phyloP scores from a whole-genome alignment of 73 alveolate genomes.

The Tetrahymena borealis region DNA sequence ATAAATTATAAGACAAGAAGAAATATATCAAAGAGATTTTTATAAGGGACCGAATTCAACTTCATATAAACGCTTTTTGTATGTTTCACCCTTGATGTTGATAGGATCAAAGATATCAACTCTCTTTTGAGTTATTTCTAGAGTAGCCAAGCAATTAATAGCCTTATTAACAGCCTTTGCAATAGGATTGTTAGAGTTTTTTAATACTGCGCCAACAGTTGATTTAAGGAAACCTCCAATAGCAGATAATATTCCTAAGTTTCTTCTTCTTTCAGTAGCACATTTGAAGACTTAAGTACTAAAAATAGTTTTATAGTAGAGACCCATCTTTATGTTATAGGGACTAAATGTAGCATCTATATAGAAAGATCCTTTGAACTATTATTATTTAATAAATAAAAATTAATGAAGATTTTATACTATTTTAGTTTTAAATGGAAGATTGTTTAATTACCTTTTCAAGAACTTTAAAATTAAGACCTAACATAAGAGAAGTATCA shows the following conservation, averaged over 20 bases:
- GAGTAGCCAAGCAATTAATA: not conserved
- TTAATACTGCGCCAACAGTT: not conserved
- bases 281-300: not conserved
- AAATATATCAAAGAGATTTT: not conserved
- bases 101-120: not conserved
- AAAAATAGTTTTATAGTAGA: not conserved
- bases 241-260: not conserved
- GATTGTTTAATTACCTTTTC: not conserved
- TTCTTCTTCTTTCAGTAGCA: not conserved
- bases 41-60: not conserved
- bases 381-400: not conserved
- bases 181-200: not conserved
- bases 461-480: not conserved
- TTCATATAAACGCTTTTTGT: not conserved
- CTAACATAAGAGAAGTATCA: not conserved
- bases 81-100: not conserved
- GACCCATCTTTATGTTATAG: not conserved
- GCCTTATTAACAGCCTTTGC: not conserved
- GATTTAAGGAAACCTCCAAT: not conserved
- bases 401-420: not conserved
- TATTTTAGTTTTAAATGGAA: not conserved
- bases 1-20: too few relatives aligned
- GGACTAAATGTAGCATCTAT: not conserved
- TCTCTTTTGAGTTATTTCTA: not conserved
- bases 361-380: not conserved